A percentile compares a stretch with the other conserved stretches of the same genome.
Conservation (phyloP, 2,329 filamentous ascomycete species). For the Myriangium duriaei region DNA sequence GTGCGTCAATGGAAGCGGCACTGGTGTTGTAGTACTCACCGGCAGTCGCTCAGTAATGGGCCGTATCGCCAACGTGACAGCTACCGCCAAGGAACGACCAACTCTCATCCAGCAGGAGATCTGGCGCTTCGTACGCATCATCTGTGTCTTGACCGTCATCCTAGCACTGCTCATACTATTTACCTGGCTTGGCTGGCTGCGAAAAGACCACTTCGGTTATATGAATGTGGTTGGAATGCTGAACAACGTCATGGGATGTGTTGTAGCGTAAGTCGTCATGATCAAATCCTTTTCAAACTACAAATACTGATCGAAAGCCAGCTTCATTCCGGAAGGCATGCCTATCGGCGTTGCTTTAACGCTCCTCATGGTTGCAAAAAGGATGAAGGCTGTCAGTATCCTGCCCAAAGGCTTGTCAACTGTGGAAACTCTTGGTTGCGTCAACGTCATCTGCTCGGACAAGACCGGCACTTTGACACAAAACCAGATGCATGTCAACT, state of each 20-base stretch:
- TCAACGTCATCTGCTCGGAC: constrained; percentile 34
- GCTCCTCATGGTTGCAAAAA: constrained; percentile 31
- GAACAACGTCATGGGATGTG: constrained; percentile 34
- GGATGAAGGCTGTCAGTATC: constrained; percentile 33
- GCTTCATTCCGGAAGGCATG: constrained; percentile 22
- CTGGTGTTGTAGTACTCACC: constrained; percentile 31
- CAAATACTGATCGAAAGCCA: constrained; percentile 14
- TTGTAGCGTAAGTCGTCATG: too few species aligned
- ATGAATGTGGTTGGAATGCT: constrained; percentile 34
- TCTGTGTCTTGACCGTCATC: constrained; percentile 28
- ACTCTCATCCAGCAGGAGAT: constrained; percentile 34
- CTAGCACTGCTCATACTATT: constrained; percentile 31
- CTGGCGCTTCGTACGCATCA: constrained; percentile 32
- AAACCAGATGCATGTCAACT: constrained; percentile 34
- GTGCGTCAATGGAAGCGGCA: constrained; percentile 30
- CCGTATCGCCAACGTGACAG: constrained; percentile 28
- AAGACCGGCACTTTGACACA: constrained; percentile 34
- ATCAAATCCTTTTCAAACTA: too few species aligned
- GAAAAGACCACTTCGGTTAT: constrained; percentile 25
- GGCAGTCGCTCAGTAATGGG: constrained; percentile 32
- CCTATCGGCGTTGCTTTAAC: constrained; percentile 22
- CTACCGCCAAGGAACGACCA: constrained; percentile 26
- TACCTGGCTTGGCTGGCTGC: constrained; percentile 34
- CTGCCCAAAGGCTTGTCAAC: constrained; percentile 32
- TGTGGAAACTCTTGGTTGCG: constrained; percentile 33